Conservation (phyloP, 2,329 filamentous ascomycete species). For the Alternaria sp. region DNA sequence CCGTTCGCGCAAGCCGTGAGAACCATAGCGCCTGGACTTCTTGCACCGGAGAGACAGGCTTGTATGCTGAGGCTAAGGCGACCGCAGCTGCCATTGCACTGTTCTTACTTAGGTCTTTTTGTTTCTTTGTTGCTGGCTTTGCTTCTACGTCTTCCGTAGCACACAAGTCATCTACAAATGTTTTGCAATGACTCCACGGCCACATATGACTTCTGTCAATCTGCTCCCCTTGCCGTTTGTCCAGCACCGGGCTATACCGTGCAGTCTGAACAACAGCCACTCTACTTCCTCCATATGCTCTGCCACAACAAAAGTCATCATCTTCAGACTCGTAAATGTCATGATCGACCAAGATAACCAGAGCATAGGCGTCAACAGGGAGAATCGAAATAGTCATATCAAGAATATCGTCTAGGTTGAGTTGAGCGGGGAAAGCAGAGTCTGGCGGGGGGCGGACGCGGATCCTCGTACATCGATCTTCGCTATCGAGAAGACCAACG, state of each 20-base stretch:
- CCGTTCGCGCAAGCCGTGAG: constrained; percentile 60
- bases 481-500: constrained; percentile 57
- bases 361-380: constrained; percentile 65
- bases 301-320: constrained; percentile 72
- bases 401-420: constrained; percentile 69
- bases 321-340: constrained; percentile 72
- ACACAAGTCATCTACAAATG: constrained; percentile 57
- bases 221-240: constrained; percentile 54
- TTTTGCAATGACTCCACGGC: constrained; percentile 69
- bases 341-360: constrained; percentile 66
- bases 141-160: constrained; percentile 34
- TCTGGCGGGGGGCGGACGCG: constrained; percentile 61
- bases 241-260: constrained; percentile 65
- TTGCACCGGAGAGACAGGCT: constrained; percentile 16
- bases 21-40: constrained; percentile 63
- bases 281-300: constrained; percentile 70
- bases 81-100: constrained; percentile 25
- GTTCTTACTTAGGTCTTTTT: constrained; percentile 18
- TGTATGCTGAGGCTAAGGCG: constrained; percentile 17
- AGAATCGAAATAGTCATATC: constrained; percentile 64
- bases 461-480: constrained; percentile 57
- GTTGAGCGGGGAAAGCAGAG: constrained; percentile 57
- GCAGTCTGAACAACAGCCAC: constrained; percentile 69
- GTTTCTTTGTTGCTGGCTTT: constrained; percentile 13
- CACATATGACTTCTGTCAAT: constrained; percentile 64